These are phyloP conservation scores for Stemphylium beticola DNA, from an alignment of 2,329 filamentous ascomycete genomes.

Conservation along the genomic window DNA sequence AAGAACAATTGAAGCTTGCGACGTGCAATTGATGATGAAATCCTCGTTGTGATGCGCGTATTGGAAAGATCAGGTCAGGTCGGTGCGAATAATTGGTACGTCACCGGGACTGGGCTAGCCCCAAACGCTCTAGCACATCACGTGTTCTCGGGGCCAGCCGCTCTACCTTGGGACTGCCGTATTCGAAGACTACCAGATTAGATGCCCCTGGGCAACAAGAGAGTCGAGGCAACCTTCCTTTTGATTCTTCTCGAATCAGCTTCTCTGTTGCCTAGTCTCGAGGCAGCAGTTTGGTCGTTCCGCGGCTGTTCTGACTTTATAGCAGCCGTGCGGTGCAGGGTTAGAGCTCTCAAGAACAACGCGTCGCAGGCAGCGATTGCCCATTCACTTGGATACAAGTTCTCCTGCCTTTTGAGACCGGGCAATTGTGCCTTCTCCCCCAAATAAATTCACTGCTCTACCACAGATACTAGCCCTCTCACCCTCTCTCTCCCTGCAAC, in stretches of 20 bases:
- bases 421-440: conserved; percentile 17
- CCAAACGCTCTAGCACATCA: conserved; percentile 4
- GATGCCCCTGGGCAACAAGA: no score
- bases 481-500: conserved; percentile 1
- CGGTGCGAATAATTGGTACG: conserved; percentile 23
- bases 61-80: conserved; percentile 26
- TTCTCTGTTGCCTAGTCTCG: background rate
- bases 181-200: no score
- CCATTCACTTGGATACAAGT: conserved; percentile 19
- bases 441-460: background rate
- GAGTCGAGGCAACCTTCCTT: background rate
- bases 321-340: conserved; percentile 10
- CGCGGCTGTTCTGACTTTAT: background rate
- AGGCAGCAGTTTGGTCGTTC: background rate
- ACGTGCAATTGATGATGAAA: conserved; percentile 41
- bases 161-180: background rate
- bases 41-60: conserved; percentile 16
- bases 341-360: conserved; percentile 14
- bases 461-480: background rate
- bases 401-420: conserved; percentile 14
- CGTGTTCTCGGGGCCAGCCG: background rate
- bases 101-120: conserved; percentile 13
- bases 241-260: background rate
- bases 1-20: conserved; percentile 42
- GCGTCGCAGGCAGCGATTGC: conserved; percentile 26